A percentile compares a stretch with the other conserved stretches of the same genome.
Evolutionary conservation across 768 basidiomycete genomes (phyloP).

Genomic region (Leccinum broughii): DNA sequence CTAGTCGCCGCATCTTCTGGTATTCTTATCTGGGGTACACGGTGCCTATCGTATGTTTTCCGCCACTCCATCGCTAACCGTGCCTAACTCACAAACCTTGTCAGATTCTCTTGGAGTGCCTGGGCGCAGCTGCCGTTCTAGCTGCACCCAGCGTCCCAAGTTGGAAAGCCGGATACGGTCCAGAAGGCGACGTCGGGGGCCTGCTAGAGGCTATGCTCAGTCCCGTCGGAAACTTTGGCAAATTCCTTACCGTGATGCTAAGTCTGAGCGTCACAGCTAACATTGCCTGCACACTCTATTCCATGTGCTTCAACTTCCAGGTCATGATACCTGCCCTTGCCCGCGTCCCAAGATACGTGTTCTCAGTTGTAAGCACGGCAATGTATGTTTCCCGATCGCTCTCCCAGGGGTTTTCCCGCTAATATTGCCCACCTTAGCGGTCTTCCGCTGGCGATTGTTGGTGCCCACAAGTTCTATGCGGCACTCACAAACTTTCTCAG

Average conservation of each 20-base stretch:
- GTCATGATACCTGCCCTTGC: constrained; percentile 60
- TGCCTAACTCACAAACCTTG: background rate
- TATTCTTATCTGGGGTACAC: constrained; percentile 69
- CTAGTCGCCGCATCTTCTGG: constrained; percentile 58
- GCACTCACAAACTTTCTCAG: constrained; percentile 68
- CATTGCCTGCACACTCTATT: constrained; percentile 83
- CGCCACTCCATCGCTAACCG: constrained; percentile 11
- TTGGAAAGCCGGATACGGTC: constrained; percentile 56
- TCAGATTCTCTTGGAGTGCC: constrained; percentile 45
- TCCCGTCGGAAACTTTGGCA: constrained; percentile 66
- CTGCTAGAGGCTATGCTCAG: constrained; percentile 60
- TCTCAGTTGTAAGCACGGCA: constrained; percentile 63
- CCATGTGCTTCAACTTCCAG: constrained; percentile 72
- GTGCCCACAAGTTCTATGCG: constrained; percentile 62
- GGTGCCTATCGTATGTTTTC: constrained; percentile 52
- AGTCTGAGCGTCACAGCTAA: constrained; percentile 79
- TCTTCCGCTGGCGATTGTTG: constrained; percentile 70
- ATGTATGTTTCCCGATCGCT: constrained; percentile 47
- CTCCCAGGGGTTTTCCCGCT: background rate
- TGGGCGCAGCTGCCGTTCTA: constrained; percentile 69
- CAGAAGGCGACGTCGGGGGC: constrained; percentile 60
- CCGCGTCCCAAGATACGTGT: constrained; percentile 66
- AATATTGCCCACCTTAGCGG: constrained; percentile 39
- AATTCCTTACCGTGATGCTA: constrained; percentile 69
- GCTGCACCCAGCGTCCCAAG: constrained; percentile 54